A percentile compares a stretch with the other conserved stretches of the same genome.
These are phyloP conservation scores for Allantophomopsis lycopodina DNA, from an alignment of 2,329 filamentous ascomycete genomes.

Conservation along the genomic window DNA sequence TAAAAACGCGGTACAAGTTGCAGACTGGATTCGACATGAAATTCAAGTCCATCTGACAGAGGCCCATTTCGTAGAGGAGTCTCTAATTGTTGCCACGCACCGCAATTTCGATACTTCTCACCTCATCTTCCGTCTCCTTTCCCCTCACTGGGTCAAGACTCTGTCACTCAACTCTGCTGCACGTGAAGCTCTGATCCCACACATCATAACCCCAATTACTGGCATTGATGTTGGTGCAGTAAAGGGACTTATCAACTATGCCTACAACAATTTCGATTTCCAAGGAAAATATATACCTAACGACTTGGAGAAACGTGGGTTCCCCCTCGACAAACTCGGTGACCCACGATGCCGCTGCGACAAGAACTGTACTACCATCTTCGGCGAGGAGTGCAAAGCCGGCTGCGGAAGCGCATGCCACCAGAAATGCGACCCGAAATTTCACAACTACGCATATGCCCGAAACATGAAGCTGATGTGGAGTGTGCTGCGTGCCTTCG, in stretches of 20 bases:
- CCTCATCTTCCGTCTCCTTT: conserved; percentile 26
- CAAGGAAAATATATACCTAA: conserved; percentile 28
- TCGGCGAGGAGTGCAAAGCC: no score
- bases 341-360: no score
- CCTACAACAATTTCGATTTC: conserved; percentile 30
- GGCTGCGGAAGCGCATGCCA: no score
- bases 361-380: no score
- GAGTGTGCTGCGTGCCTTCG: conserved; percentile 26
- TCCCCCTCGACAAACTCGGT: conserved; percentile 19
- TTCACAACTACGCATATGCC: conserved; percentile 33
- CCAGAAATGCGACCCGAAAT: conserved; percentile 17
- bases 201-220: conserved; percentile 26
- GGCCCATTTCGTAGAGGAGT: conserved; percentile 32
- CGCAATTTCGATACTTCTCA: conserved; percentile 27
- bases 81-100: conserved; percentile 30
- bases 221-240: conserved; percentile 23
- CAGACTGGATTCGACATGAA: conserved; percentile 34
- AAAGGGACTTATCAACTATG: conserved; percentile 23
- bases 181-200: conserved; percentile 27
- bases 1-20: conserved; percentile 31
- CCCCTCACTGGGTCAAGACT: conserved; percentile 35
- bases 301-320: conserved; percentile 28
- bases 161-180: conserved; percentile 33
- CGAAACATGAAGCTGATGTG: conserved; percentile 30
- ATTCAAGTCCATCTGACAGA: conserved; percentile 29